These are phyloP conservation scores for Sesbania bispinosa DNA, from an alignment of 306 rosid species.

Conservation along the genomic window DNA sequence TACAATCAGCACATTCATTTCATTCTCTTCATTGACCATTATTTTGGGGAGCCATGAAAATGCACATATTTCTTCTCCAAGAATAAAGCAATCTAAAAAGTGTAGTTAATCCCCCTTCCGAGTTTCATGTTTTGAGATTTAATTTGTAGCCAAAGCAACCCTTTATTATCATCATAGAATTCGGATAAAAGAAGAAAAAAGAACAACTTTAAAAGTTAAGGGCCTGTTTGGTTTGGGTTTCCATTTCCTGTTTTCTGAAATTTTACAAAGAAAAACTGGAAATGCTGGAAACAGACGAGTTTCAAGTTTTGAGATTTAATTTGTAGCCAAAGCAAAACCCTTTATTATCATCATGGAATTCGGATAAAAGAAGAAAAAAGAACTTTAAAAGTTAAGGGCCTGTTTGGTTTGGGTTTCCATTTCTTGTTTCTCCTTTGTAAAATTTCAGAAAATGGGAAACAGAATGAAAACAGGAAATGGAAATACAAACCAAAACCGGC, in stretches of 20 bases:
- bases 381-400: too few species aligned
- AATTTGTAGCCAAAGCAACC: background rate
- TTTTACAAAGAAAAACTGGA: too few species aligned
- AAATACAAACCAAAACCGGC: too few species aligned
- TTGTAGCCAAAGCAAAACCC: background rate
- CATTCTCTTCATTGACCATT: background rate
- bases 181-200: background rate
- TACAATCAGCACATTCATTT: constrained; percentile 1
- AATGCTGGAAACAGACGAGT: too few species aligned
- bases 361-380: background rate
- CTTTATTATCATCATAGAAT: background rate
- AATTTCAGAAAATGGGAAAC: too few species aligned
- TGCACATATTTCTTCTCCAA: too few species aligned
- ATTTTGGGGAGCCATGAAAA: background rate
- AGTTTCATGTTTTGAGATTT: background rate
- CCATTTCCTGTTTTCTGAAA: too few species aligned
- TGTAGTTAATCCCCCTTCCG: background rate
- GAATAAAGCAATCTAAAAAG: background rate
- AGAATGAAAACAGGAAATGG: too few species aligned
- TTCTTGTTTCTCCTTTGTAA: too few species aligned
- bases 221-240: too few species aligned
- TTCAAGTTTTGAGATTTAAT: background rate
- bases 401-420: too few species aligned
- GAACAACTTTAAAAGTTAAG: too few species aligned
- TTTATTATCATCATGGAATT: background rate